Evolutionary conservation across 1,284 basidiomycete species (phyloP).

Genomic region (Sporisorium iseilematis-ciliati): DNA sequence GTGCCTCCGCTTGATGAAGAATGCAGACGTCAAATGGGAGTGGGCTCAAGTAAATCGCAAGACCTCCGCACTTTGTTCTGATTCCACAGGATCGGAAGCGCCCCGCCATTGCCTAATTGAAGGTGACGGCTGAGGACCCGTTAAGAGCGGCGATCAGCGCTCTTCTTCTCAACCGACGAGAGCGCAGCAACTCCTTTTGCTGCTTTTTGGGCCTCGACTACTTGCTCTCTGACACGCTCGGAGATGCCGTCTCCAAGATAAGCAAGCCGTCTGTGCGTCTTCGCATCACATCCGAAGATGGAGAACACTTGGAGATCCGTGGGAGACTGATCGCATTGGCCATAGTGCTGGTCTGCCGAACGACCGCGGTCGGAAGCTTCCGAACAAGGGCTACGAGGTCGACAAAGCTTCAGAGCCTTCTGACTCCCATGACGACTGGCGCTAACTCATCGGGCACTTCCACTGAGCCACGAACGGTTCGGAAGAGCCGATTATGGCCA

Average conservation of each 20-base stretch:
- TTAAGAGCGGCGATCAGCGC: no score
- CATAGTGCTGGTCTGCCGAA: not conserved
- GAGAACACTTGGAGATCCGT: not conserved
- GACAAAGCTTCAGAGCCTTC: not conserved
- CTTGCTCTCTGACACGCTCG: not conserved
- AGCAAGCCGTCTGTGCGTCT: not conserved
- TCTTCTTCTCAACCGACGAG: no score
- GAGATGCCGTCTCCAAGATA: not conserved
- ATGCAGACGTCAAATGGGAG: no score
- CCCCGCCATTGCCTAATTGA: not conserved
- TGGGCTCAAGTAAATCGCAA: no score
- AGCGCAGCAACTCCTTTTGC: no score
- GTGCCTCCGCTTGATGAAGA: no score
- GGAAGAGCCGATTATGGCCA: not conserved
- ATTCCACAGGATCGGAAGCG: not conserved
- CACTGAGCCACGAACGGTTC: not conserved
- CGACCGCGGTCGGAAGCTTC: not conserved
- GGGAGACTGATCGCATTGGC: not conserved
- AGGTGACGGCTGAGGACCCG: no score
- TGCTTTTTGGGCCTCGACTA: no score
- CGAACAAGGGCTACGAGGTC: not conserved
- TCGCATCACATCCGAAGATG: not conserved
- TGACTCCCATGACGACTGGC: not conserved
- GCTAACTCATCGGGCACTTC: not conserved
- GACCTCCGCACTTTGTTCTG: no score